Evolutionary conservation across 1,284 basidiomycete species (phyloP).

Genomic region (Ceratobasidium sp.): DNA sequence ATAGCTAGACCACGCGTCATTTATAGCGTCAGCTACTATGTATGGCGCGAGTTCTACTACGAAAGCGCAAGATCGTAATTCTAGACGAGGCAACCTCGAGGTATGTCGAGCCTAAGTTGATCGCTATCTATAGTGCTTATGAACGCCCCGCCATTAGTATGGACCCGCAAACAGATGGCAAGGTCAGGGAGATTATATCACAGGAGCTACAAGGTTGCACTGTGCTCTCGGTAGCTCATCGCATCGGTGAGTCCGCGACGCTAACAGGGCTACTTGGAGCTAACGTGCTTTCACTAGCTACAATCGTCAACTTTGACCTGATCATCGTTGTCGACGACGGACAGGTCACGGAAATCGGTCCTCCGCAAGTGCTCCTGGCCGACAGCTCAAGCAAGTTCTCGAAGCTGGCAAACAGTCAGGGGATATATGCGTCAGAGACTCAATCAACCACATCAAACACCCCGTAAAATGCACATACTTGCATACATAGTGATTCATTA

Average conservation of each 20-base stretch:
- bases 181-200: background rate
- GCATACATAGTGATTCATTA: no score
- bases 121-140: background rate
- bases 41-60: constrained; percentile 11
- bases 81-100: constrained; percentile 15
- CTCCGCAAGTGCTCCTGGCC: background rate
- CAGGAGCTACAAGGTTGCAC: constrained; percentile 18
- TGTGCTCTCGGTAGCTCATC: constrained; percentile 15
- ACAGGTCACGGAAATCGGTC: constrained; percentile 2
- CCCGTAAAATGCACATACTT: no score
- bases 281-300: background rate
- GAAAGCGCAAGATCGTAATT: constrained; percentile 21
- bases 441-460: background rate
- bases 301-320: constrained; percentile 28
- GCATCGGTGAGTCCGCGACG: constrained; percentile 6
- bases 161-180: constrained; percentile 19
- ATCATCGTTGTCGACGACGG: constrained; percentile 30
- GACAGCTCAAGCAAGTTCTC: constrained; percentile 7
- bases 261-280: background rate
- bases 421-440: background rate
- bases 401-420: constrained; percentile 21
- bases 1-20: background rate
- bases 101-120: background rate
- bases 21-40: constrained; percentile 11
- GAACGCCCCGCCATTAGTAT: background rate